Conservation (phyloP, 169 alveolate species). For the Eimeria tenella region DNA sequence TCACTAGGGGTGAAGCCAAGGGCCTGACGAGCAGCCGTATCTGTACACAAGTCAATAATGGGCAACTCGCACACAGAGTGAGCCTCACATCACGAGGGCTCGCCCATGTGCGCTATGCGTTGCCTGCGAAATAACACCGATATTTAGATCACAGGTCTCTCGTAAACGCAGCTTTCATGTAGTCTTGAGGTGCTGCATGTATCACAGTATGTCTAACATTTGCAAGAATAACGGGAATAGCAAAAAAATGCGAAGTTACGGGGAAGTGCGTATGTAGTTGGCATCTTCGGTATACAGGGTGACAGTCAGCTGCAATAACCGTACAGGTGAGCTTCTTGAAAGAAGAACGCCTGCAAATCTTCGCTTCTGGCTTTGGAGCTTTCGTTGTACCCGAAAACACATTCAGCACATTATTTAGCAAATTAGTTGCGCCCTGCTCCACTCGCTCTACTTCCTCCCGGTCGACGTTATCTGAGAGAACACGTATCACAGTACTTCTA, state of each 20-base stretch:
- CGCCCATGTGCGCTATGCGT: too few relatives aligned
- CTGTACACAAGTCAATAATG: not conserved
- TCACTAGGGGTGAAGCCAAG: constrained; percentile 69
- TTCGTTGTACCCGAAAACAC: constrained; percentile 46
- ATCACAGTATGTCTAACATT: too few relatives aligned
- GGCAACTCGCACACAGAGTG: too few relatives aligned
- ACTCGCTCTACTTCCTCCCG: constrained; percentile 71
- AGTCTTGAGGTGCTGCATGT: too few relatives aligned
- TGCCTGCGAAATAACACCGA: too few relatives aligned
- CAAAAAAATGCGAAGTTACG: too few relatives aligned
- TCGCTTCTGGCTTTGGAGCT: constrained; percentile 72
- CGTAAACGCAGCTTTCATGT: too few relatives aligned
- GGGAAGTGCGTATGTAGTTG: too few relatives aligned
- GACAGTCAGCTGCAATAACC: not conserved
- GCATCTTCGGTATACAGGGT: too few relatives aligned
- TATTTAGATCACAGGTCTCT: too few relatives aligned
- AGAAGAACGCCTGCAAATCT: constrained; percentile 58
- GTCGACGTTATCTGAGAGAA: constrained; percentile 73
- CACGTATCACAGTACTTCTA: not conserved
- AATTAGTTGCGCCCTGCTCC: constrained; percentile 56
- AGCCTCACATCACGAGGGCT: too few relatives aligned
- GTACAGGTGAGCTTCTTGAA: constrained; percentile 63
- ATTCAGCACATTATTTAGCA: constrained; percentile 39
- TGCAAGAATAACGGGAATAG: too few relatives aligned
- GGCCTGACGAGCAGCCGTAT: constrained; percentile 39